These are phyloP conservation scores for Wilcoxina mikolae DNA, from an alignment of 495 filamentous ascomycete genomes.

Conservation along the genomic window DNA sequence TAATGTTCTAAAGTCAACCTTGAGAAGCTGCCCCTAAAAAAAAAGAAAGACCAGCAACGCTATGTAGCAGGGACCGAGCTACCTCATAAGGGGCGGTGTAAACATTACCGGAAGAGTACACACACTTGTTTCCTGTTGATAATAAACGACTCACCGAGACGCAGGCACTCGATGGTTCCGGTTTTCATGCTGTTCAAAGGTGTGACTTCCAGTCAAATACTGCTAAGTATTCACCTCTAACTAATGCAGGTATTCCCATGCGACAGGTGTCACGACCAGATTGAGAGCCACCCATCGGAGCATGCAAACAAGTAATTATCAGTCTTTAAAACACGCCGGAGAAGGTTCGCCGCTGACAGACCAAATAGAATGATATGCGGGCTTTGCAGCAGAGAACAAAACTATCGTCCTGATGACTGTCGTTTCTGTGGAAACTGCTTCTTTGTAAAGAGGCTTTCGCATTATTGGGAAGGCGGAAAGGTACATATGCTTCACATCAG, in stretches of 20 bases:
- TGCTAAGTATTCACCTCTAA: constrained; percentile 39
- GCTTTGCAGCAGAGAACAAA: constrained; percentile 69
- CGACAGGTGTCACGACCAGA: constrained; percentile 70
- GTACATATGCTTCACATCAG: background rate
- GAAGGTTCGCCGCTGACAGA: too few relatives aligned
- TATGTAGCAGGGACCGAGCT: constrained; percentile 68
- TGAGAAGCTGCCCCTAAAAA: constrained; percentile 40
- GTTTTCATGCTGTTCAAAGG: constrained; percentile 42
- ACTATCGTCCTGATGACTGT: constrained; percentile 67
- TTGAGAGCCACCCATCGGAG: constrained; percentile 58
- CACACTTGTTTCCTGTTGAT: background rate
- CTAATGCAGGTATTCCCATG: constrained; percentile 60
- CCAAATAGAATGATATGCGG: constrained; percentile 84
- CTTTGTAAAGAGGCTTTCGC: constrained; percentile 46
- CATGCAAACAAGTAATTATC: too few relatives aligned
- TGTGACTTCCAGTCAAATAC: constrained; percentile 9
- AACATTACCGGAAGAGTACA: constrained; percentile 64
- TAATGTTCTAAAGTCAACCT: constrained; percentile 23
- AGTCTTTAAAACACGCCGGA: too few relatives aligned
- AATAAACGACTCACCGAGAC: background rate
- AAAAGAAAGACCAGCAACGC: constrained; percentile 51
- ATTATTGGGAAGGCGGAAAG: constrained; percentile 83
- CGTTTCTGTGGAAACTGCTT: constrained; percentile 58
- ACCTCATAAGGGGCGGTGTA: constrained; percentile 57
- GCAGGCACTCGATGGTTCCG: constrained; percentile 58